These are phyloP conservation scores for Xylariaceae sp. DNA, from an alignment of 2,329 filamentous ascomycete genomes.

Conservation along the genomic window DNA sequence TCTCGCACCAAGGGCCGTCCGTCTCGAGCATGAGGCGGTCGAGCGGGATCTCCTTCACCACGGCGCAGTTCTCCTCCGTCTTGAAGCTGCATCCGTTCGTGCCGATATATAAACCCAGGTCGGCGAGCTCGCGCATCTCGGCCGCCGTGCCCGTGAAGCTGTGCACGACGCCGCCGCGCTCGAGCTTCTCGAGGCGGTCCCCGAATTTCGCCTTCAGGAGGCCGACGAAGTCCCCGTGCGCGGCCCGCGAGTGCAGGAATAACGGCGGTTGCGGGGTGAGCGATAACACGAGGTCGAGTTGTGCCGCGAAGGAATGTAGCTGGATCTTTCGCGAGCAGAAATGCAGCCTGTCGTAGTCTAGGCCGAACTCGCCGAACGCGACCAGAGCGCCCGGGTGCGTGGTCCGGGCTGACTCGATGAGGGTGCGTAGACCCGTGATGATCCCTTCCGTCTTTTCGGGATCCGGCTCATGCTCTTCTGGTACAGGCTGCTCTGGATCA, in stretches of 20 bases:
- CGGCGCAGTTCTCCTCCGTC: slow-evolving; percentile 86
- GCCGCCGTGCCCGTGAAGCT: slow-evolving; percentile 89
- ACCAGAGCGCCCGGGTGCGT: slow-evolving; percentile 58
- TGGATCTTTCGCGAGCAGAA: slow-evolving; percentile 82
- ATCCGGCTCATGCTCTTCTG: slow-evolving; percentile 57
- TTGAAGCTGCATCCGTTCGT: slow-evolving; percentile 97
- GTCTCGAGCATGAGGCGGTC: slow-evolving; percentile 92
- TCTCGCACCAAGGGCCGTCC: slow-evolving; percentile 97
- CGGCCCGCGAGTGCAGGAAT: slow-evolving; percentile 91
- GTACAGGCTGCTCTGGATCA: slow-evolving; percentile 54
- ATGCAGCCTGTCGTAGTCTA: slow-evolving; percentile 93
- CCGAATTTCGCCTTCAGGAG: slow-evolving; percentile 68
- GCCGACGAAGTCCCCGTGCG: slow-evolving; percentile 81
- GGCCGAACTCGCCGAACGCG: slow-evolving; percentile 92
- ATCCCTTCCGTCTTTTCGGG: slow-evolving; percentile 53
- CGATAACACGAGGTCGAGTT: slow-evolving; percentile 77
- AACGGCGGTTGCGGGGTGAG: slow-evolving; percentile 79
- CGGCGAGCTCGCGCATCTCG: slow-evolving; percentile 83
- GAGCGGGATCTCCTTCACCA: slow-evolving; percentile 80
- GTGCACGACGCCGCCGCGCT: slow-evolving; percentile 85
- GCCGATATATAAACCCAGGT: slow-evolving; percentile 86
- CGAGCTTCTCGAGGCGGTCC: slow-evolving; percentile 67
- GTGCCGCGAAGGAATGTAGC: slow-evolving; percentile 81
- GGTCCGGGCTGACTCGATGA: slow-evolving; percentile 66
- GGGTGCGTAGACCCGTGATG: slow-evolving; percentile 65